Evolutionary conservation across 2,329 filamentous ascomycete genomes (phyloP).

Genomic region (Epichloe bromicola): DNA sequence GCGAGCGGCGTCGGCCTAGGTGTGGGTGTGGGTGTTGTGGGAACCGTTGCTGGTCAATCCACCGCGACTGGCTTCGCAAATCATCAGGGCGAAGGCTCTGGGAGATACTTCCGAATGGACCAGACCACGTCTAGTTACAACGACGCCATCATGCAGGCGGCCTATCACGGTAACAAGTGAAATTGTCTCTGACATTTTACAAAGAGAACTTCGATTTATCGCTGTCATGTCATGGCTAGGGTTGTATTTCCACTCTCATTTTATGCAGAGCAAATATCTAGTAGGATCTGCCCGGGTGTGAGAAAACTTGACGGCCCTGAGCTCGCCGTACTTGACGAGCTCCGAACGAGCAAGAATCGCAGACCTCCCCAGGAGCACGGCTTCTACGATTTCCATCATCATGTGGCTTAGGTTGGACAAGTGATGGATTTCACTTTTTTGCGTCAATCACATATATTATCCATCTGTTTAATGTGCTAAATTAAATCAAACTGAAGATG

Average conservation of each 20-base stretch:
- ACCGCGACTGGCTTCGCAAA: constrained; percentile 6
- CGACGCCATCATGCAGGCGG: constrained; percentile 21
- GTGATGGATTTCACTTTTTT: background rate
- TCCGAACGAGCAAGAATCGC: background rate
- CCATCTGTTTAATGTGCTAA: background rate
- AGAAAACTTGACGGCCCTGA: background rate
- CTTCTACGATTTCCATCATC: background rate
- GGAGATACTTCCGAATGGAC: constrained; percentile 19
- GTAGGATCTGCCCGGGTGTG: background rate
- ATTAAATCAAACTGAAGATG: constrained; percentile 1
- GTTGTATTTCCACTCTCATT: background rate
- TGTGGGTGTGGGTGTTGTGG: constrained; percentile 4
- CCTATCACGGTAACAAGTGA: constrained; percentile 17
- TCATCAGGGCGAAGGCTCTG: constrained; percentile 4
- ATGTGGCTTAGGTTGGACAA: background rate
- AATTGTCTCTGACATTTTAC: background rate
- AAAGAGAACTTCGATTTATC: background rate
- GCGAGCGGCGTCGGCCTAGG: constrained; percentile 11
- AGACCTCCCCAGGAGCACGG: background rate
- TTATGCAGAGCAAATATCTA: background rate
- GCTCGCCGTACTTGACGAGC: background rate
- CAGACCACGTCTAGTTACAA: constrained; percentile 22
- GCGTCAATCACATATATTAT: constrained; percentile 2
- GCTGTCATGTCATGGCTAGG: background rate
- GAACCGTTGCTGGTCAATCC: constrained; percentile 7